A percentile compares a stretch with the other conserved stretches of the same genome.
Evolutionary conservation across 2,329 filamentous ascomycete genomes (phyloP).

Genomic region (Colletotrichum horii): DNA sequence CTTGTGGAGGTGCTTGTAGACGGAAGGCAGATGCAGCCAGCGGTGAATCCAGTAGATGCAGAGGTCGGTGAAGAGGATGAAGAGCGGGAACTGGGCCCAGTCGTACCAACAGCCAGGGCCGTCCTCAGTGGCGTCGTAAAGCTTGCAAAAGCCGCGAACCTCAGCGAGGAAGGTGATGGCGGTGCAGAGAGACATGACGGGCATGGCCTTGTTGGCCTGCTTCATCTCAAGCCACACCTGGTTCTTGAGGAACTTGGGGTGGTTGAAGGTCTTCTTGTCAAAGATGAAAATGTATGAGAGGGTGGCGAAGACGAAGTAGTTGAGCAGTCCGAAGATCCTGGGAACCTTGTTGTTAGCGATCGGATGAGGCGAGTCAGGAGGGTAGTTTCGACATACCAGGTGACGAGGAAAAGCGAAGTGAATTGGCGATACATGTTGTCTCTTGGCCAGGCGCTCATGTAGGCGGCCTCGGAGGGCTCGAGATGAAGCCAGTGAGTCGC

Average conservation of each 20-base stretch:
- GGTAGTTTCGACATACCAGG: constrained; percentile 68
- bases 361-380: background rate
- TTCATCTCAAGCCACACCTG: constrained; percentile 86
- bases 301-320: constrained; percentile 85
- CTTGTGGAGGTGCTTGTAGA: constrained; percentile 94
- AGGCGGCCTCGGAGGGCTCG: constrained; percentile 76
- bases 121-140: constrained; percentile 81
- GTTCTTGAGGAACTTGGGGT: constrained; percentile 95
- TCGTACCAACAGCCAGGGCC: constrained; percentile 82
- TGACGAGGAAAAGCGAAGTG: constrained; percentile 80
- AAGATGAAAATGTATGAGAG: constrained; percentile 90
- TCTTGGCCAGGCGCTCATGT: constrained; percentile 76
- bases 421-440: constrained; percentile 80
- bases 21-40: constrained; percentile 76
- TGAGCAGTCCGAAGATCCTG: constrained; percentile 83
- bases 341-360: background rate
- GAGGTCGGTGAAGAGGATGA: constrained; percentile 87
- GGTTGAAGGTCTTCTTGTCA: constrained; percentile 86
- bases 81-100: constrained; percentile 83
- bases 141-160: constrained; percentile 82
- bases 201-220: constrained; percentile 79
- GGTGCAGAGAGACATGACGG: constrained; percentile 82
- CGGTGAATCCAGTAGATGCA: constrained; percentile 93
- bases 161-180: constrained; percentile 82
- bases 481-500: constrained; percentile 73